Base-by-base conservation (phyloP, 306 rosid genomes). In the Medicago arabica region DNA sequence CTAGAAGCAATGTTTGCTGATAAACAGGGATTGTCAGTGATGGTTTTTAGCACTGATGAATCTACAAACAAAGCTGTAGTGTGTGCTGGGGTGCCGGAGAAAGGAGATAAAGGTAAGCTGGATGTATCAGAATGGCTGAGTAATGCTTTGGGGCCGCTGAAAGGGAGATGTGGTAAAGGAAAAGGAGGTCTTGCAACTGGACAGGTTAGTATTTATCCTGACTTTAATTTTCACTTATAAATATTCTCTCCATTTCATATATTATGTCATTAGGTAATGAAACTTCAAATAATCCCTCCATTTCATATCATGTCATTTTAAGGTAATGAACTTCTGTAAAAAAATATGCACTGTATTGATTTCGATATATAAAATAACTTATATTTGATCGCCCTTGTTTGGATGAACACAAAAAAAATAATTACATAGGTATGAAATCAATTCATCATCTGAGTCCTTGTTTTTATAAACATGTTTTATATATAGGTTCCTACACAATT, bases 131-230 rank as follows among this genome's bases (percentile, higher is more conserved):
- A 92, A 71, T 95, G 99, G 99, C 83, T 95, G 79, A 85, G 88
- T 7, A 84, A 78, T 77, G 89, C 98, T 73, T 75, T 95, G 80
- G 97, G 69, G 69, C 99, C 99, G 50, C 60, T 95, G 6, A 89
- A 95, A 70, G 99, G 98, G 66, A 88, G 88, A 74, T 86, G 98
- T 57, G 99, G 99, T 47, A 95, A 88, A 81, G 99, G 99, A 67
- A 95, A 92, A 79, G 89, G 90, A 53, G 99, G 99, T 72, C 96
- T 95, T 72, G 99, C 98, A 25, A 80, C 98, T 1, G 99, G 99
- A 78, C 99, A 95, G 99, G 99, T 95, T 76, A 59, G 89, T 83
- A 67, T 66, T 69, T 78, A 61, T 19, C 64, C 74, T 15, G 10
- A 13, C 69, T 63, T 8, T 18, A 51, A 39, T 17, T 19, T 63